Evolutionary conservation across 2,329 filamentous ascomycete species (phyloP), one percentile per base, ranked within the genome.

Genomic region (Clarireedia hainanense): DNA sequence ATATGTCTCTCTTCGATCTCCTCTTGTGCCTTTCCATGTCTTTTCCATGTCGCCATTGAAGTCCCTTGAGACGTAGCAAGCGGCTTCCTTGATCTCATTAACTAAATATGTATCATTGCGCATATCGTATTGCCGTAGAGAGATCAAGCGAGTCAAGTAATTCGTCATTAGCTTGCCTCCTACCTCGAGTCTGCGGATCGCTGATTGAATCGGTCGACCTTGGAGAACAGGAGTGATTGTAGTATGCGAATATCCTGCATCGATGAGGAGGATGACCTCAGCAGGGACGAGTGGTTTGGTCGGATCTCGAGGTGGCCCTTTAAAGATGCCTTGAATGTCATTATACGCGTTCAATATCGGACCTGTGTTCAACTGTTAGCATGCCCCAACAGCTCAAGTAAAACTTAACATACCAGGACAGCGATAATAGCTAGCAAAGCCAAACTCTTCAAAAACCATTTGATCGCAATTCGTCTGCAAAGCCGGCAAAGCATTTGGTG

Each of bases 391-490:
- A 52, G n/a, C 47, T 30, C 14, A 52, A 15, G 14, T 36, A 30
- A 52, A 58, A 47, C 47, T 7, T 23, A 30, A 64, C 75, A 57
- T 69, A 81, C 88, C 88, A 61, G 88, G 75, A 56, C 82, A 85
- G 58, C 94, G 83, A 61, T 86, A 87, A 72, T 95, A 95, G 62
- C 88, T 86, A 10, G 86, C 81, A 71, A 99, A 99, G 2, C 89
- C 89, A 74, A 94, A 99, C 69, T 97, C 91, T 69, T 99, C 94
- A 75, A 99, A 97, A 1, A 97, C 83, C 68, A 99, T 90, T 74
- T 99, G 92, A 67, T 99, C 94, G 64, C 89, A 91, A 69, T 96
- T 94, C 40, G 85, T 82, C 71, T 96, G 91, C 60, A 99, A 73
- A 12, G 84, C 83, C 0, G 86, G 84, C 55, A 95, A 78, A 4